phyloP scores from a whole-genome alignment of 2,329 filamentous ascomycete genomes.

The Graphium sp. region DNA sequence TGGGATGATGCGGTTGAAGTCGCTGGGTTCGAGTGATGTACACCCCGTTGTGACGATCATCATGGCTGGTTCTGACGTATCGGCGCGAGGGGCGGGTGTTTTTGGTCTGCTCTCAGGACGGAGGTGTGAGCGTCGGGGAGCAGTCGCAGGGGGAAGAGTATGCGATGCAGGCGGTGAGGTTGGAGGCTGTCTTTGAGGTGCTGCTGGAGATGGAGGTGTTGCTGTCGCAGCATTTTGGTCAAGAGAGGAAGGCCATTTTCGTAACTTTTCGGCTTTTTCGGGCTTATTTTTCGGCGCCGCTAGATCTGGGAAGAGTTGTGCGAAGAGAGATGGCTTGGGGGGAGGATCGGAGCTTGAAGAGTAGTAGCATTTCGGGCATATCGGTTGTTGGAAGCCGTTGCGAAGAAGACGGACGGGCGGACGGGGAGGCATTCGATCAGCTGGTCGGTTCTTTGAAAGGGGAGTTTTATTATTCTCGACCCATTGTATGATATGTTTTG shows the following conservation, averaged over 20 bases:
- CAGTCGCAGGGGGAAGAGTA: conserved; percentile 2
- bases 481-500: no score
- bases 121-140: neutral
- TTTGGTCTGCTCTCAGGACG: neutral
- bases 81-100: conserved; percentile 7
- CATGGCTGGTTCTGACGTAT: conserved; percentile 14
- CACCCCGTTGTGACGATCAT: conserved; percentile 43
- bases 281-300: neutral
- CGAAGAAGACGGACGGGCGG: no score
- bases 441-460: no score
- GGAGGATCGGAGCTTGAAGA: neutral
- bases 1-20: conserved; percentile 53
- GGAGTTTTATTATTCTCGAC: no score
- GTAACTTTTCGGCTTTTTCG: neutral
- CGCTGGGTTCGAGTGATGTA: conserved; percentile 42
- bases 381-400: conserved; percentile 3
- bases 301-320: conserved; percentile 2
- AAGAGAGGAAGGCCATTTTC: conserved; percentile 6
- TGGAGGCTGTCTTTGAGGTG: conserved; percentile 1
- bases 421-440: conserved; percentile 2
- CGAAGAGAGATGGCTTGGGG: neutral
- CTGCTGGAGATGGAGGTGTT: conserved; percentile 1
- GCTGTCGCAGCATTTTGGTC: conserved; percentile 3
- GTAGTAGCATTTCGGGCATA: conserved; percentile 1
- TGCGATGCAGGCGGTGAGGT: no score